phyloP scores from a whole-genome alignment of 176 grass and related monocot species.

The Avena eriantha region DNA sequence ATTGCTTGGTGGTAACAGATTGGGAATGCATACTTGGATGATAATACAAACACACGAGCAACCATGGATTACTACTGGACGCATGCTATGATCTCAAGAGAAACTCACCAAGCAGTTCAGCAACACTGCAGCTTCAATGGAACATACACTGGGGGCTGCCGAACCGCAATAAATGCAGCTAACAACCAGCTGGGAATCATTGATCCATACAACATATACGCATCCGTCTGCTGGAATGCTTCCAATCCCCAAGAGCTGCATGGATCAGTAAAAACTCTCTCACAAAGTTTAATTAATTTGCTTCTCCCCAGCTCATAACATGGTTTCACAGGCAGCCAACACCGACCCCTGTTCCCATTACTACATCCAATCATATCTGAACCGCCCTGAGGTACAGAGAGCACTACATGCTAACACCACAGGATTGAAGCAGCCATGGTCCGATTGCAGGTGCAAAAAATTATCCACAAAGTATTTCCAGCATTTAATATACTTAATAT shows the following conservation, averaged over 20 bases:
- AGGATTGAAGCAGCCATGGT: constrained; percentile 49
- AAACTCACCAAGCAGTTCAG: constrained; percentile 45
- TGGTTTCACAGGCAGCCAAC: constrained; percentile 43
- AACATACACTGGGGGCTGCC: constrained; percentile 36
- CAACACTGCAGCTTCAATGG: constrained; percentile 54
- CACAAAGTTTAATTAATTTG: constrained; percentile 20
- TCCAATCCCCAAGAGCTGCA: constrained; percentile 32
- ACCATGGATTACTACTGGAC: constrained; percentile 57
- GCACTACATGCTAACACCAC: constrained; percentile 54
- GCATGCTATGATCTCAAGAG: constrained; percentile 65
- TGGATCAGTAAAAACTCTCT: constrained; percentile 34
- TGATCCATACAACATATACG: constrained; percentile 48
- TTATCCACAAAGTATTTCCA: background rate
- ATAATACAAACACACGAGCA: constrained; percentile 46
- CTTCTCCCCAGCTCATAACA: constrained; percentile 28
- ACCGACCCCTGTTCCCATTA: constrained; percentile 44
- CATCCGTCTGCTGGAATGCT: constrained; percentile 33
- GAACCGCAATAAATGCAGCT: constrained; percentile 31
- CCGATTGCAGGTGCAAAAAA: constrained; percentile 44
- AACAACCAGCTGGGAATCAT: constrained; percentile 35
- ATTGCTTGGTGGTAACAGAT: constrained; percentile 39
- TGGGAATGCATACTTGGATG: constrained; percentile 59
- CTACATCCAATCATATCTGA: constrained; percentile 55
- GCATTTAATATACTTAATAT: constrained; percentile 33
- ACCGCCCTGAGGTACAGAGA: constrained; percentile 54